These are phyloP conservation scores for Danielozyma ontarioensis DNA, from an alignment of 805 yeast species.

Conservation along the genomic window DNA sequence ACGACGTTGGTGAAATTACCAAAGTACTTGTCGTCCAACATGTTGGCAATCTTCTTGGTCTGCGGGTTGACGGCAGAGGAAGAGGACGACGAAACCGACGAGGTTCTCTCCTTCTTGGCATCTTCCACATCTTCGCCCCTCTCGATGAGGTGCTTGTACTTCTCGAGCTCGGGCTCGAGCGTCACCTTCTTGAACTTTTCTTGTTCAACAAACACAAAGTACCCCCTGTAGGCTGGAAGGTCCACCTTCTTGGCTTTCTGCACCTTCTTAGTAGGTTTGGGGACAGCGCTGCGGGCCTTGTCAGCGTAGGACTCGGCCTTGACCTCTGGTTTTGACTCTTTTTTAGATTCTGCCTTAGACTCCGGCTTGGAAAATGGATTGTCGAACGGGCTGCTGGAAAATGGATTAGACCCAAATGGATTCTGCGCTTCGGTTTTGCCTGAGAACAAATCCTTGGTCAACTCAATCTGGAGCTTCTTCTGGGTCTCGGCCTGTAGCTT, in stretches of 20 bases:
- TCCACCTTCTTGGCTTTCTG: constrained; percentile 6
- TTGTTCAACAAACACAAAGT: constrained; percentile 63
- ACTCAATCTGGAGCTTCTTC: constrained; percentile 31
- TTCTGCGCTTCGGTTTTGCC: constrained; percentile 16
- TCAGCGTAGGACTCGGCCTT: constrained; percentile 17
- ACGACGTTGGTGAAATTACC: constrained; percentile 72
- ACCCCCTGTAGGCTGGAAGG: constrained; percentile 58
- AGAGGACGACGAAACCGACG: constrained; percentile 10
- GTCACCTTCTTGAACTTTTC: constrained; percentile 57
- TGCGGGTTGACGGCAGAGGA: constrained; percentile 14
- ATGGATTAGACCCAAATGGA: constrained; percentile 31
- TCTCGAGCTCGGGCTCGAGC: constrained; percentile 47
- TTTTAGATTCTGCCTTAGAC: constrained; percentile 2
- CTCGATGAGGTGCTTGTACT: constrained; percentile 46
- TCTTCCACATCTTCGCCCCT: constrained; percentile 38
- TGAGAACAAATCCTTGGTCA: constrained; percentile 36
- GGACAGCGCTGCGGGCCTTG: constrained; percentile 12
- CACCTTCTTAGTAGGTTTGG: neutral
- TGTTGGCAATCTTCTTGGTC: constrained; percentile 35
- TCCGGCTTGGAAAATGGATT: constrained; percentile 3
- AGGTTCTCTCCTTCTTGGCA: constrained; percentile 13
- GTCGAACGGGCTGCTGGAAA: constrained; percentile 17
- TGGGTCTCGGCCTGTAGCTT: constrained; percentile 40
- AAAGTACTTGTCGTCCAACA: constrained; percentile 72
- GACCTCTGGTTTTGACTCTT: constrained; percentile 3